These are phyloP conservation scores for Erodium chrysanthum DNA, from an alignment of 441 rosid species.

Conservation along the genomic window DNA sequence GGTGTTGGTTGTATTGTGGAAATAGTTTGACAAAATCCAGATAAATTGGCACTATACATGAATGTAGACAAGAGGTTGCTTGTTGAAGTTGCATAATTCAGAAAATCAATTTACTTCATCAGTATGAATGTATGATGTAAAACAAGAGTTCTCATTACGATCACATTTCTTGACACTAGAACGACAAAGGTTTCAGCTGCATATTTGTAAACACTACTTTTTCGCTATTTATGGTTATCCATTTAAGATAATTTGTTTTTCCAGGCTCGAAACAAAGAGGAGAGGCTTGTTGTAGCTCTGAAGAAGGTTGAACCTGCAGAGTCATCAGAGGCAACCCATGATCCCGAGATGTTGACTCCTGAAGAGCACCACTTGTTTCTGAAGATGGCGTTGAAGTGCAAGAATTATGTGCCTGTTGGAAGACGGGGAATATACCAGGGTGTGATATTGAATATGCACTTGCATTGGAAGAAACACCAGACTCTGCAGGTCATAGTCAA, in stretches of 20 bases:
- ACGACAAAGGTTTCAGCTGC: background rate
- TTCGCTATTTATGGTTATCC: background rate
- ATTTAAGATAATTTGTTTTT: slow-evolving; percentile 8
- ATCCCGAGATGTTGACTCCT: slow-evolving; percentile 90
- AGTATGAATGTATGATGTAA: background rate
- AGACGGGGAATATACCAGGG: slow-evolving; percentile 91
- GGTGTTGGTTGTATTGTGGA: background rate
- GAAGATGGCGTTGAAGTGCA: slow-evolving; percentile 87
- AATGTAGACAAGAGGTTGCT: background rate
- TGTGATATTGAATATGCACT: slow-evolving; percentile 91
- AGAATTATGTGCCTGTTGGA: slow-evolving; percentile 86
- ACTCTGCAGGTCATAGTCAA: slow-evolving; percentile 72
- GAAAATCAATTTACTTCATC: background rate
- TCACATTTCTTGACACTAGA: background rate
- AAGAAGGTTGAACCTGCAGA: slow-evolving; percentile 72
- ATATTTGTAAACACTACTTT: background rate
- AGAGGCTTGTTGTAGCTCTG: slow-evolving; percentile 53
- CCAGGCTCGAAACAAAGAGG: slow-evolving; percentile 80
- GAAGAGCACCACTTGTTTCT: slow-evolving; percentile 81
- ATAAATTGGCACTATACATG: background rate
- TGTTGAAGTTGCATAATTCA: background rate
- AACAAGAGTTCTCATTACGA: background rate
- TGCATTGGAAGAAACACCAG: slow-evolving; percentile 99
- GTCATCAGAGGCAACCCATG: slow-evolving; percentile 56
- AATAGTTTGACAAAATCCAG: no score